Conservation (phyloP, 176 grass and related monocot species). For the Aegilops tauschii region DNA sequence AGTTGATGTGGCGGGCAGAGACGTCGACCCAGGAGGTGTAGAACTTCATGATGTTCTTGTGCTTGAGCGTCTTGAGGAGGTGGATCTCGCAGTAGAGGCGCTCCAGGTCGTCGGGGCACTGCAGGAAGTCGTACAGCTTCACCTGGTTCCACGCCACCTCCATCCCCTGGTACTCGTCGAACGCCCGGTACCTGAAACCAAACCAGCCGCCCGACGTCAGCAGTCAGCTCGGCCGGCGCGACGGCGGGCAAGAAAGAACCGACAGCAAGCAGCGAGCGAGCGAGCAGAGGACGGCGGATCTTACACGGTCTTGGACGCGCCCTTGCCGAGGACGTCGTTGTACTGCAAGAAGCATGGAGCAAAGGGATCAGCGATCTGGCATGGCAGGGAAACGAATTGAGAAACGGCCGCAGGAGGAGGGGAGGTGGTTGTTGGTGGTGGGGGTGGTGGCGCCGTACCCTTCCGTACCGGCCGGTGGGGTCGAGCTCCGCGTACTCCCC, state of each 20-base stretch:
- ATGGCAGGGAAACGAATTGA: slow-evolving; percentile 2
- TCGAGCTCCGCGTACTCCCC: slow-evolving; percentile 84
- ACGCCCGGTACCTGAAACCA: slow-evolving; percentile 67
- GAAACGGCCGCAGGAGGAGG: slow-evolving; percentile 9
- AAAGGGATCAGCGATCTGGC: slow-evolving; percentile 24
- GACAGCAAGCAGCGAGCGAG: background rate
- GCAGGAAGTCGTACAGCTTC: slow-evolving; percentile 88
- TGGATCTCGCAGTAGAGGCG: slow-evolving; percentile 99
- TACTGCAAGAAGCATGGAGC: slow-evolving; percentile 44
- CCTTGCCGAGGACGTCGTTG: slow-evolving; percentile 86
- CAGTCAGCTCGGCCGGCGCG: slow-evolving; percentile 2
- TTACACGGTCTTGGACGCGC: slow-evolving; percentile 97
- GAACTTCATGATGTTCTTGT: slow-evolving; percentile 98
- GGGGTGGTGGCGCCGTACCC: slow-evolving; percentile 53
- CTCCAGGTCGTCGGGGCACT: slow-evolving; percentile 78
- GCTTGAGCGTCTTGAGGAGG: slow-evolving; percentile 90
- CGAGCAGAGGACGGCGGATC: slow-evolving; percentile 18
- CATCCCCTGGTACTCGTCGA: slow-evolving; percentile 94
- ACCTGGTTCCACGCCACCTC: slow-evolving; percentile 99
- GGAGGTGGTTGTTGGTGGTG: background rate
- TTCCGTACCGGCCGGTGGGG: slow-evolving; percentile 86
- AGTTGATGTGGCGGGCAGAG: slow-evolving; percentile 88
- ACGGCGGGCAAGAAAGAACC: too few relatives aligned
- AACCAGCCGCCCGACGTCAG: background rate
- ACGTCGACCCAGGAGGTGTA: slow-evolving; percentile 91